Base-by-base conservation (phyloP, 768 basidiomycete species). In the Serendipita sp. region DNA sequence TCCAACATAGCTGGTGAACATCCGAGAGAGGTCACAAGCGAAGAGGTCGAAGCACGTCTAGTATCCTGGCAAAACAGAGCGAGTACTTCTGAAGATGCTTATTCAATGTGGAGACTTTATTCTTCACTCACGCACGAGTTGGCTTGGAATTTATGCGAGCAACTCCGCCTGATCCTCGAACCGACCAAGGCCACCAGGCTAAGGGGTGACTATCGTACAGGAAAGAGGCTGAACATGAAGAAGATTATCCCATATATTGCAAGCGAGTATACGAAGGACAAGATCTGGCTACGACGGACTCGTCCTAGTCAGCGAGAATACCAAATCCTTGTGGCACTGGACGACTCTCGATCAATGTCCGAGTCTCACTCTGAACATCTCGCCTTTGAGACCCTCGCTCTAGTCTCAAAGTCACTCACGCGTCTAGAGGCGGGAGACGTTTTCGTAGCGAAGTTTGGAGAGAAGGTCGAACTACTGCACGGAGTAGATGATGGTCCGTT, bases 241-340 rank as follows among this genome's bases (percentile, higher is more conserved):
- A 94, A 94, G 76, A 91, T 98, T 73, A 94, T 99, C 67, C 85
- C 89, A 2, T 98, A 95, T 78, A 94, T 99, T 67, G 95, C 96
- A 41, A 91, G 88, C 75, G 96, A 99, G 76, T 99, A 91, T 78
- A 98, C 94, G 63, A 98, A 98, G 74, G 95, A 99, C 80, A 94
- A 94, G 76, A 98, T 98, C 68, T 99, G 96, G 96, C 78, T 98
- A 41, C 86, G 95, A 30, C 83, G 96, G 23, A 96, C 94, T 2
- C 85, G 88, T 60, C 95, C 96, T 3, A 92, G 90, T 72, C 85
- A 89, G 70, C 82, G 96, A 56, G 94, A 96, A 72, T 98, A 98
- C 74, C 95, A 99, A 71, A 84, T 99, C 1, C 81, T 98, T 45
- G 81, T 99, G 65, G 88, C 92, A 8, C 81, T 99, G 58, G 96